Percentiles rank a stretch among this genome's conserved stretches.
Conservation (phyloP, 129 eudicot species). For the Artemisia argyi region DNA sequence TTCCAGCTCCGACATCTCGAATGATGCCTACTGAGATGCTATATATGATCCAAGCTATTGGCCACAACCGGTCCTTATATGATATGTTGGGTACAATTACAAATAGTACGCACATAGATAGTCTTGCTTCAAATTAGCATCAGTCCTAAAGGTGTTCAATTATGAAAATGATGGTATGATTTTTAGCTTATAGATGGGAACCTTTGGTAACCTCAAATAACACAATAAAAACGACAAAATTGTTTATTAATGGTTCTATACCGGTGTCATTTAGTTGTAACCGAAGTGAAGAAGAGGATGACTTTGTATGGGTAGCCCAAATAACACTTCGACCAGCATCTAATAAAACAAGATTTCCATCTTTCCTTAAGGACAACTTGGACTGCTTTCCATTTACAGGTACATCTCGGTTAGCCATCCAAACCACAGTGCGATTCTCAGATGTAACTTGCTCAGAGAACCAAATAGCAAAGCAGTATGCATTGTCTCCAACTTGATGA, state of each 20-base stretch:
- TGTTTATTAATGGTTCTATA: background rate
- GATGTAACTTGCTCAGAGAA: constrained; percentile 20
- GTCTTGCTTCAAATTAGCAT: too few relatives aligned
- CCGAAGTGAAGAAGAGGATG: constrained; percentile 3
- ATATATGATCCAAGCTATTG: too few relatives aligned
- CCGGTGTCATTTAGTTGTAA: constrained; percentile 29
- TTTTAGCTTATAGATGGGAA: too few relatives aligned
- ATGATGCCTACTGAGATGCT: too few relatives aligned
- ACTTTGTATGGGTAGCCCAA: constrained; percentile 37
- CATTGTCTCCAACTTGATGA: constrained; percentile 38
- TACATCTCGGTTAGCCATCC: constrained; percentile 55
- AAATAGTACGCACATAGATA: too few relatives aligned
- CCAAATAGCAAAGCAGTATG: constrained; percentile 47
- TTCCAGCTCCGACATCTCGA: too few relatives aligned
- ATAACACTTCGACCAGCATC: constrained; percentile 31
- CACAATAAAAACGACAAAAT: too few relatives aligned
- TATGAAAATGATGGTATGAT: too few relatives aligned
- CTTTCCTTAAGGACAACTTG: constrained; percentile 17
- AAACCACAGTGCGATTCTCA: constrained; percentile 24
- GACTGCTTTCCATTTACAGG: constrained; percentile 49
- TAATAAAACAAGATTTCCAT: constrained; percentile 39
- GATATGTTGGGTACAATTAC: too few relatives aligned
- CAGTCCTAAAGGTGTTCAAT: too few relatives aligned
- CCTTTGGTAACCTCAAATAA: too few relatives aligned
- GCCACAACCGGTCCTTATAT: too few relatives aligned